Conservation (phyloP, 805 yeast species). For the Ogataea nonfermentans region DNA sequence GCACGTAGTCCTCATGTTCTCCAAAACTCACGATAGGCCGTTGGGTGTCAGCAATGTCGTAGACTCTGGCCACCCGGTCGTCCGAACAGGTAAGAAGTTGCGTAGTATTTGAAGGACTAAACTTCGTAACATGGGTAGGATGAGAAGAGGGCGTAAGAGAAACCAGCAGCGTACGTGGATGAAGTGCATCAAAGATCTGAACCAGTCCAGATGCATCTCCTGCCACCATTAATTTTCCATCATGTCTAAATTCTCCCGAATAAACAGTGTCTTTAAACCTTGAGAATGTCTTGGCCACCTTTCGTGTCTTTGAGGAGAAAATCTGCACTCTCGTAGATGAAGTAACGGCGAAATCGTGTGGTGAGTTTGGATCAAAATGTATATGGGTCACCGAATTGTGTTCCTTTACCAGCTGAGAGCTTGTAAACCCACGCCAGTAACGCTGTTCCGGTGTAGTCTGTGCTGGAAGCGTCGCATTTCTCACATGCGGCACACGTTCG, state of each 20-base stretch:
- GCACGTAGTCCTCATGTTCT: constrained; percentile 83
- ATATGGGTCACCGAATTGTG: constrained; percentile 89
- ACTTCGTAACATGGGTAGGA: constrained; percentile 91
- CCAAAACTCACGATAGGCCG: constrained; percentile 70
- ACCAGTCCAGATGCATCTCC: constrained; percentile 95
- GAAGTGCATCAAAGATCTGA: constrained; percentile 79
- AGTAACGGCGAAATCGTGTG: constrained; percentile 92
- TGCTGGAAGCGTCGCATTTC: constrained; percentile 76
- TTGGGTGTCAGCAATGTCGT: constrained; percentile 77
- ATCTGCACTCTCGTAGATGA: constrained; percentile 89
- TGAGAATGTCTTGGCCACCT: constrained; percentile 79
- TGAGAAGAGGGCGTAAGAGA: constrained; percentile 80
- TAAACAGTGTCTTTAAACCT: constrained; percentile 91
- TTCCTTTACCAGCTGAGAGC: constrained; percentile 89
- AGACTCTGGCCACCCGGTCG: constrained; percentile 80
- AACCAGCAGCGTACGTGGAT: constrained; percentile 73
- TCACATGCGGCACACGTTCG: constrained; percentile 61
- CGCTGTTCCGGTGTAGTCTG: constrained; percentile 90
- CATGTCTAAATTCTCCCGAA: constrained; percentile 86
- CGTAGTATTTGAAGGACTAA: constrained; percentile 75
- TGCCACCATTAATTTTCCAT: constrained; percentile 88
- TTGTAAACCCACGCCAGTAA: constrained; percentile 84
- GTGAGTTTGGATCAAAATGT: constrained; percentile 78
- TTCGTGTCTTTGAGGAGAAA: constrained; percentile 90
- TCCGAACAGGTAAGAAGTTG: constrained; percentile 86